Base-by-base conservation (phyloP, 148 eudicot species). In the Chenopodium album region DNA sequence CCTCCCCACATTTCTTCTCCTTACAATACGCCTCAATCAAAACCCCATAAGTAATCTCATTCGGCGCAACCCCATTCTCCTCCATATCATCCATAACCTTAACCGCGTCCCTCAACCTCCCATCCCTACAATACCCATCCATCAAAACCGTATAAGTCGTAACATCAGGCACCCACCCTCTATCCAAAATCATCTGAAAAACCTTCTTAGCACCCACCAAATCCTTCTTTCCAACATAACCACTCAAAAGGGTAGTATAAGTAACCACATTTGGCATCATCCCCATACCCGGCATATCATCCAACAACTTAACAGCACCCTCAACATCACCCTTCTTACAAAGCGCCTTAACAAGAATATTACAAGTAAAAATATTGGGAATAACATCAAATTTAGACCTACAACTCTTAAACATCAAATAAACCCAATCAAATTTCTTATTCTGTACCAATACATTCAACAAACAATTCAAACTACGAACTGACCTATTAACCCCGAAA, bases 61-160 rank as follows among this genome's bases (percentile, higher is more conserved):
- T 93, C 3, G 98, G 92, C 60, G 82, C 78, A 56, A 95, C 90
- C 77, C 89, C 87, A 68, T 88, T 90, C 76, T 86, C 94, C 87
- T 88, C 96, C 98, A 95, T 95, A 59, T 93, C 96, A 84, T 95
- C 98, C 98, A 95, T 93, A 41, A 92, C 85, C 85, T 87, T 93
- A 0, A 90, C 82, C 1, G 98, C 98, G 84, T 95, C 97, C 14
- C 78, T 62, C 76, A 95, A 81, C 72, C 80, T 82, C 60, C 98
- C 94, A 28, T 73, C 79, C 87, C 85, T 92, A 81, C 94, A 92
- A 85, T 86, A 93, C 80, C 98, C 98, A 78, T 95, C 91, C 87
- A 93, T 92, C 87, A 95, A 80, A 56, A 90, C 84, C 0, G 97
- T 95, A 72, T 93, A 93, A 0, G 94, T 91, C 0, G 92, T 92